Base-by-base conservation (phyloP, 116 monocot species). In the Iris pallida region DNA sequence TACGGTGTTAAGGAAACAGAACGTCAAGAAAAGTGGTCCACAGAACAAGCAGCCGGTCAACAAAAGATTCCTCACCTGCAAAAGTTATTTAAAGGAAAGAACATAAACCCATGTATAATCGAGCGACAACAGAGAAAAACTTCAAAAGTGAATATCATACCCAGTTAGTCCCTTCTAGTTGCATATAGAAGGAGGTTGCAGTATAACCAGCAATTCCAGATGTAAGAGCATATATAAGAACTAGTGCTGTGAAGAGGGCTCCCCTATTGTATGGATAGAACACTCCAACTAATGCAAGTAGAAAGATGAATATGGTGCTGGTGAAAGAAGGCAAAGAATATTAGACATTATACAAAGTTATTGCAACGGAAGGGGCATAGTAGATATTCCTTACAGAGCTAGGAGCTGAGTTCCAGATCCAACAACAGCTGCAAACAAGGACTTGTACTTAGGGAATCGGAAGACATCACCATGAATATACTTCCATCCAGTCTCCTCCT, bases 391-490 rank as follows among this genome's bases (percentile, higher is more conserved):
- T 71, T 75, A 67, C 66, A 78, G 68, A 64, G 77, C 56, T 72
- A 80, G 80, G 6, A 87, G 75, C 80, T 87, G 82, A 30, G 83
- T 82, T 13, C 80, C 83, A 59, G 80, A 87, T 54, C 87, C 83
- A 68, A 83, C 45, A 45, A 77, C 71, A 40, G 87, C 80, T 68
- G 87, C 76, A 68, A 87, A 82, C 10, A 87, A 67, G 44, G 82
- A 87, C 15, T 80, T 87, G 71, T 77, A 66, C 57, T 59, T 79
- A 2, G 87, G 83, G 45, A 79, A 86, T 57, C 82, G 73, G 65
- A 86, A 86, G 18, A 86, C 82, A 65, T 86, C 82, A 4, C 82
- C 86, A 57, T 83, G 87, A 66, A 87, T 80, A 73, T 87, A 86
- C 46, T 82, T 82, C 86, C 82, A 82, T 58, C 82, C 79, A 64